These are phyloP conservation scores for Fusarium globosum DNA, from an alignment of 2,329 filamentous ascomycete genomes.

Conservation along the genomic window DNA sequence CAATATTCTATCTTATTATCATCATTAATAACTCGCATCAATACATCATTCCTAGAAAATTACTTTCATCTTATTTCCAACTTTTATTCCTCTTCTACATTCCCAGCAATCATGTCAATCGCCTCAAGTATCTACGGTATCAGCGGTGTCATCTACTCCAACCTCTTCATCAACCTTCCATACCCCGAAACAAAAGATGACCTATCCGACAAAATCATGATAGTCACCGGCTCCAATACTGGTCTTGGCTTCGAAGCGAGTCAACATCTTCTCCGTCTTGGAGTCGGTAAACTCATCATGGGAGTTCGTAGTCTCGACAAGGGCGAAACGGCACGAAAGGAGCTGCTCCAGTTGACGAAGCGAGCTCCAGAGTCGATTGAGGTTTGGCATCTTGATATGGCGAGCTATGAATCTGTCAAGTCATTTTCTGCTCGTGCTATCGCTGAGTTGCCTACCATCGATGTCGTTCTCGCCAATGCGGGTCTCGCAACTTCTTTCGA, in stretches of 20 bases:
- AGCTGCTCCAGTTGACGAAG: constrained; percentile 41
- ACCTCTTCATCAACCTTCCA: constrained; percentile 40
- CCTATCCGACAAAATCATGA: constrained; percentile 46
- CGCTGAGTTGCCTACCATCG: constrained; percentile 52
- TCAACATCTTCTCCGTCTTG: constrained; percentile 48
- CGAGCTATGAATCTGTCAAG: constrained; percentile 57
- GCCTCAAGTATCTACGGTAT: constrained; percentile 29
- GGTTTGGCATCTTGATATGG: constrained; percentile 62
- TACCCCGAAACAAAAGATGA: constrained; percentile 28
- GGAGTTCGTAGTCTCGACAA: constrained; percentile 52
- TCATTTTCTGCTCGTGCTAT: constrained; percentile 48
- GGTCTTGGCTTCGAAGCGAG: constrained; percentile 55
- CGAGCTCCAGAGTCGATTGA: constrained; percentile 46
- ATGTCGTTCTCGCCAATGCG: constrained; percentile 57
- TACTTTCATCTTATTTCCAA: no score
- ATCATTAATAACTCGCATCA: neutral
- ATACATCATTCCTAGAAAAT: fast-evolving
- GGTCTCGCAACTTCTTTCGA: constrained; percentile 52
- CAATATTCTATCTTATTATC: fast-evolving
- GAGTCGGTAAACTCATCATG: constrained; percentile 51
- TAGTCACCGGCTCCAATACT: constrained; percentile 56
- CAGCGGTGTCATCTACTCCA: constrained; percentile 19
- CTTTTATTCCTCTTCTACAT: fast-evolving
- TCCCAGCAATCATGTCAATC: constrained; percentile 14
- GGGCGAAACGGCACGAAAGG: constrained; percentile 54